Conservation (phyloP, 441 rosid genomes). For the Geranium incanum region DNA sequence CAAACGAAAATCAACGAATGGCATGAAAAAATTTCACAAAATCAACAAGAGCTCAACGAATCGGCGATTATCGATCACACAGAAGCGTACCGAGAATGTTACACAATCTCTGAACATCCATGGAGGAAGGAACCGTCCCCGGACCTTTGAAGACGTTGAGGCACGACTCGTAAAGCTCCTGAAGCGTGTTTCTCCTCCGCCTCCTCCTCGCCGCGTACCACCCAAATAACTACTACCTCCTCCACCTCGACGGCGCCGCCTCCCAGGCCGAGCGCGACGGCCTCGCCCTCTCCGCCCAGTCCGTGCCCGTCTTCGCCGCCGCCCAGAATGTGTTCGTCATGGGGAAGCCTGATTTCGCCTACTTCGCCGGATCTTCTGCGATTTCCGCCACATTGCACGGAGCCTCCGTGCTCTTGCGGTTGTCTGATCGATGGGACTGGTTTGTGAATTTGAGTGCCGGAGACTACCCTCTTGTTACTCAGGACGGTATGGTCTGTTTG, state of each 20-base stretch:
- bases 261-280: constrained; percentile 54
- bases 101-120: constrained; percentile 33
- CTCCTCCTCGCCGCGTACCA: constrained; percentile 70
- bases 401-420: constrained; percentile 67
- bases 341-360: constrained; percentile 76
- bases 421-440: constrained; percentile 81
- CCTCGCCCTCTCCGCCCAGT: constrained; percentile 46
- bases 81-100: constrained; percentile 35
- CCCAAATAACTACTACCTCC: constrained; percentile 65
- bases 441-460: constrained; percentile 54
- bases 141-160: constrained; percentile 39
- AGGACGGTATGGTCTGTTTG: constrained; percentile 54
- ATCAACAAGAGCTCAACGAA: no score
- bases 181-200: constrained; percentile 45
- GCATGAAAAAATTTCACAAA: no score
- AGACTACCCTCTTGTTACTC: constrained; percentile 87
- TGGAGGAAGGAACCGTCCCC: constrained; percentile 37
- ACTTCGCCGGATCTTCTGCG: constrained; percentile 61
- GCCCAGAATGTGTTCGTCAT: constrained; percentile 75
- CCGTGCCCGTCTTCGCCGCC: constrained; percentile 57
- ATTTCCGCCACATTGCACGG: constrained; percentile 77
- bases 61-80: background rate
- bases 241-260: constrained; percentile 69
- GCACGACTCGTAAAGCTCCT: constrained; percentile 35
- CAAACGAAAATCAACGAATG: background rate